Base-by-base conservation (phyloP, 208 protist species). In the Perkinsela sp. region DNA sequence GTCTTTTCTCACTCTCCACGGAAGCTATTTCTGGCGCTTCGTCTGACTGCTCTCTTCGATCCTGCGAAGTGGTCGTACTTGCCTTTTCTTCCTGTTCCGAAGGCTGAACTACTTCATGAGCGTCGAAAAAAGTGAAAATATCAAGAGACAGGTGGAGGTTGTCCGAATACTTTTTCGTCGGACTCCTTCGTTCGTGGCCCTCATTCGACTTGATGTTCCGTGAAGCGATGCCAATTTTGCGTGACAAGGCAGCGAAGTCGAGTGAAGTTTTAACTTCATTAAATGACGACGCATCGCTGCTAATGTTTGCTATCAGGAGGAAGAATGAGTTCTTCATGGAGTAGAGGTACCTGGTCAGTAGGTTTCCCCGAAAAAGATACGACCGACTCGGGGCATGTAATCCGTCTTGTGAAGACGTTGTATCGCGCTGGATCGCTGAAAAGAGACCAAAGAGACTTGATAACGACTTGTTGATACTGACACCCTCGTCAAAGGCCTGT, bases 401-500 rank as follows among this genome's bases (percentile, higher is more conserved):
- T n/a, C 40, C 40, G 6, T 22, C 40, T 6, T 57, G 40, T n/a
- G 22, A n/a, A 6, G 22, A n/a, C 22, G 40, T 22, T 22, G 13
- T 57, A 6, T 57, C 40, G 40, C 40, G 6, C 22, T 57, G 6
- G n/a, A 71, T 28, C 13, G 69, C 13, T 16, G 69, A 71, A 30
- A 88, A 71, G 31, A 90, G 75, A 66, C 83, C 77, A 70, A 91
- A 81, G 40, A 95, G 79, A 29, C 80, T 81, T 48, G 81, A 83
- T 28, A 95, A 80, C 0, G 88, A 93, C 67, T 81, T 73, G 75
- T 94, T 93, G 72, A 95, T 95, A 72, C 81, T 78, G 67, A 81
- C 80, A 29, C 87, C 90, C 77, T 96, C 88, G 1, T 73, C 78
- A 30, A 89, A 75, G 22, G 76, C 75, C 67, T 85, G 75, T 6